Evolutionary conservation across 2,329 filamentous ascomycete genomes (phyloP).

Genomic region (Colletotrichum lentis): DNA sequence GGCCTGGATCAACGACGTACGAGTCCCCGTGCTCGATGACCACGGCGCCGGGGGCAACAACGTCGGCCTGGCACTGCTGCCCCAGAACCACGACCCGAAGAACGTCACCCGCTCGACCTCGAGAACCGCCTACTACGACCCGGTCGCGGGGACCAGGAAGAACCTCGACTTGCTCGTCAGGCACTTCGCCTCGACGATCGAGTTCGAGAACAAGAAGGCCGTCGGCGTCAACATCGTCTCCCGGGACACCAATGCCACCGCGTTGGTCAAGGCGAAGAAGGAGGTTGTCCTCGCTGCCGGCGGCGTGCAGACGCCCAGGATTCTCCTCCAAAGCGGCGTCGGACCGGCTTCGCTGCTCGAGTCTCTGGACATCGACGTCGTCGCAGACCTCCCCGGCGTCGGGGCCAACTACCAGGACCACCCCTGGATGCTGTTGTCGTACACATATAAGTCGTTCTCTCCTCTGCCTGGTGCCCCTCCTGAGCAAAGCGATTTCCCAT

Average conservation of each 20-base stretch:
- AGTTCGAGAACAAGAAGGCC: conserved; percentile 40
- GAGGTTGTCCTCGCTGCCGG: conserved; percentile 56
- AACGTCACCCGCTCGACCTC: conserved; percentile 50
- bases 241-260: not conserved
- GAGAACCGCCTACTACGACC: conserved; percentile 44
- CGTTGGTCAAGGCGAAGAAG: conserved; percentile 40
- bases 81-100: conserved; percentile 50
- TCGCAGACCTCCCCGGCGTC: conserved; percentile 35
- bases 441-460: conserved; percentile 20
- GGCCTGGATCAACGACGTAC: conserved; percentile 34
- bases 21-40: conserved; percentile 33
- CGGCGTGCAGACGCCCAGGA: conserved; percentile 51
- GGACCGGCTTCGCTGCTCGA: conserved; percentile 51
- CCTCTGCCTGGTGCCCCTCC: too few relatives aligned
- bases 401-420: conserved; percentile 37
- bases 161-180: conserved; percentile 52
- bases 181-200: conserved; percentile 44
- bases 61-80: conserved; percentile 42
- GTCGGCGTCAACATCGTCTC: conserved; percentile 48
- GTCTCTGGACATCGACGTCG: conserved; percentile 48
- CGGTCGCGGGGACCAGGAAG: conserved; percentile 45
- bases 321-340: conserved; percentile 60
- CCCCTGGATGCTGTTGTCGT: conserved; percentile 24
- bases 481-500: too few relatives aligned
- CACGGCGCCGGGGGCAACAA: conserved; percentile 37